Evolutionary conservation across 306 rosid genomes (phyloP).

Genomic region (Rosa multiflora): DNA sequence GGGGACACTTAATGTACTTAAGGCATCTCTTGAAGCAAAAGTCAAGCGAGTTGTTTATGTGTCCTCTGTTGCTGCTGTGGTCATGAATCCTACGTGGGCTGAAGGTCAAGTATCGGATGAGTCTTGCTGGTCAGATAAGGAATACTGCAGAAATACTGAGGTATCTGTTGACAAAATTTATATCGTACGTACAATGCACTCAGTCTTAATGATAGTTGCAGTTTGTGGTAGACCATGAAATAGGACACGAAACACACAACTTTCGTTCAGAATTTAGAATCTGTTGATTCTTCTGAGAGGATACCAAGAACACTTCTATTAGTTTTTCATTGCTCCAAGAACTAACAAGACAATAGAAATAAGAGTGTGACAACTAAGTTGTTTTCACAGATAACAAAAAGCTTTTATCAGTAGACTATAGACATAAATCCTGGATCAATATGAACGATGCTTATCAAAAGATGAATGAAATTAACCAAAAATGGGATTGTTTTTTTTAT

Average conservation of each 20-base stretch:
- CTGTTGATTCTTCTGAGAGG: neutral
- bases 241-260: neutral
- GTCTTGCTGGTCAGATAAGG: conserved; percentile 46
- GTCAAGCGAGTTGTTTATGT: conserved; percentile 41
- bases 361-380: neutral
- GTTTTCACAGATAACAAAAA: neutral
- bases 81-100: conserved; percentile 37
- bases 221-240: neutral
- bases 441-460: neutral
- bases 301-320: neutral
- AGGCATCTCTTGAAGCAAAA: conserved; percentile 40
- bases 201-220: neutral
- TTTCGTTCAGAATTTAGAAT: neutral
- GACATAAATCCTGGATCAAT: neutral
- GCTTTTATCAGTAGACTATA: neutral
- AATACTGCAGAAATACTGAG: conserved; percentile 38
- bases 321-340: neutral
- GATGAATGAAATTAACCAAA: too few relatives aligned
- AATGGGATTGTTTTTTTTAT: neutral
- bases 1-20: conserved; percentile 54
- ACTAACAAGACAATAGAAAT: neutral
- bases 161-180: conserved; percentile 9
- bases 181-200: conserved; percentile 9
- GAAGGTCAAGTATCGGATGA: conserved; percentile 38
- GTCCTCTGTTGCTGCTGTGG: conserved; percentile 35